Conservation (phyloP, 257 asterid genomes). For the Rehmannia glutinosa region DNA sequence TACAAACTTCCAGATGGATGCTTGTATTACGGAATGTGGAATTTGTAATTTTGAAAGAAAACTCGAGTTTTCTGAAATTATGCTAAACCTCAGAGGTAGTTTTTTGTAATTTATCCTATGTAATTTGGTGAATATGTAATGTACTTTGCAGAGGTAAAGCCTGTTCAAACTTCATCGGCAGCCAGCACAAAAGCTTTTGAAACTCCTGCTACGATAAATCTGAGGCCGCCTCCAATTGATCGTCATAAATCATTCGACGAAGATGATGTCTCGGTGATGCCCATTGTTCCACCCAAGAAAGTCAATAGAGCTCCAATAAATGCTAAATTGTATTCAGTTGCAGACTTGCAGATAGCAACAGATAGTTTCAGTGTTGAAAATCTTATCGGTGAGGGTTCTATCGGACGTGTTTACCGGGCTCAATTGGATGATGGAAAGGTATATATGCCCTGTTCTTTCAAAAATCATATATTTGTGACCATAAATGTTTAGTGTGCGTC, state of each 20-base stretch:
- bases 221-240: constrained; percentile 78
- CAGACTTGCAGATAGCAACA: constrained; percentile 92
- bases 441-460: too few species aligned
- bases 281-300: constrained; percentile 66
- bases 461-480: background rate
- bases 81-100: background rate
- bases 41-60: background rate
- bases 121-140: too few species aligned
- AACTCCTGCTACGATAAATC: constrained; percentile 54
- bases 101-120: too few species aligned
- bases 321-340: constrained; percentile 63
- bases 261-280: constrained; percentile 53
- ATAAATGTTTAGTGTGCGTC: background rate
- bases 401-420: constrained; percentile 87
- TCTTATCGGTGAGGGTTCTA: constrained; percentile 87
- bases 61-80: too few species aligned
- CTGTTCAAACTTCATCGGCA: constrained; percentile 44
- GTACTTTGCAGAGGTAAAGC: constrained; percentile 69
- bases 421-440: constrained; percentile 81
- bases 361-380: constrained; percentile 77
- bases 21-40: too few species aligned
- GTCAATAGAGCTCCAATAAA: constrained; percentile 50
- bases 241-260: constrained; percentile 82
- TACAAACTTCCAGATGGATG: too few species aligned
- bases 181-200: constrained; percentile 51